Conservation (phyloP, 1,284 basidiomycete genomes). For the Ceratobasidium papillatum region DNA sequence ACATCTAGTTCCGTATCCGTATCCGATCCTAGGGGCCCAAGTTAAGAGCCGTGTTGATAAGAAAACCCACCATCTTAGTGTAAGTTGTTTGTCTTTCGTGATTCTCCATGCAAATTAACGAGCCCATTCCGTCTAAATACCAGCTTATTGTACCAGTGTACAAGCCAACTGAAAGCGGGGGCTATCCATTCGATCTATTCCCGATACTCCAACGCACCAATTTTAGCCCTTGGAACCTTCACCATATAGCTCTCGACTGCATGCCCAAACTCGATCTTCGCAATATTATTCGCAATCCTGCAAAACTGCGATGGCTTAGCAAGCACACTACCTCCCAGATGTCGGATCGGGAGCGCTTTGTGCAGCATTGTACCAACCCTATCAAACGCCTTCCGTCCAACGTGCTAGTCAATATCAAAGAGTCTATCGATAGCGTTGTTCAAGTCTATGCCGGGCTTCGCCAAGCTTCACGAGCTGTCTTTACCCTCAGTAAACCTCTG, state of each 20-base stretch:
- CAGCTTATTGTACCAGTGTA: background rate
- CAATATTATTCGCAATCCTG: background rate
- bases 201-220: constrained; percentile 4
- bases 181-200: constrained; percentile 10
- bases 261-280: constrained; percentile 30
- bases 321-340: constrained; percentile 7
- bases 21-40: background rate
- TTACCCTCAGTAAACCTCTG: background rate
- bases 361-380: background rate
- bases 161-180: background rate
- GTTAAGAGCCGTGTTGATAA: background rate
- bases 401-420: constrained; percentile 20
- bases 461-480: background rate
- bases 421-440: background rate
- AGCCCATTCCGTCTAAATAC: background rate
- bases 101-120: background rate
- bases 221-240: constrained; percentile 23
- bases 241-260: constrained; percentile 3
- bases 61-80: background rate
- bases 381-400: constrained; percentile 10
- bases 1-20: background rate
- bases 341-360: constrained; percentile 12
- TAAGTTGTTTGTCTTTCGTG: background rate
- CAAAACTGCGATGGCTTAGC: background rate
- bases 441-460: constrained; percentile 23